A percentile compares a stretch with the other conserved stretches of the same genome.
Conservation (phyloP, 495 filamentous ascomycete genomes). For the Talaromyces trachyspermus region DNA sequence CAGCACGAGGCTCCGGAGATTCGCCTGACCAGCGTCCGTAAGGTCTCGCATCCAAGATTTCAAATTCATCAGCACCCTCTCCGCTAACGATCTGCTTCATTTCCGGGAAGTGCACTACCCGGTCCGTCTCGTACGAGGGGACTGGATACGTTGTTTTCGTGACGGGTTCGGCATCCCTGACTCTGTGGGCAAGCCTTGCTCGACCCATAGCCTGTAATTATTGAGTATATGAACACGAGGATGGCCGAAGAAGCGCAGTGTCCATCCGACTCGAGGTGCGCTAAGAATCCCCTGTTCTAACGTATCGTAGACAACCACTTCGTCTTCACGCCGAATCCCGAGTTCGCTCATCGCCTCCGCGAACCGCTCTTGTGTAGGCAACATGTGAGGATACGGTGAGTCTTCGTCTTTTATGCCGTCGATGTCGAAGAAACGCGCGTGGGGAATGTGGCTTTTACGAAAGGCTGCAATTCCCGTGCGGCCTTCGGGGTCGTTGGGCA, state of each 20-base stretch:
- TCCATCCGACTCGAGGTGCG: constrained; percentile 91
- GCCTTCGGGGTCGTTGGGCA: constrained; percentile 75
- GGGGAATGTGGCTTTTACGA: constrained; percentile 68
- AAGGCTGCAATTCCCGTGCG: constrained; percentile 74
- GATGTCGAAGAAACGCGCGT: constrained; percentile 92
- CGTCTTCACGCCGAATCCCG: constrained; percentile 79
- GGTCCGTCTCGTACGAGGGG: constrained; percentile 44
- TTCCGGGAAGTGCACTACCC: constrained; percentile 67
- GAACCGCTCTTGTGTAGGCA: constrained; percentile 73
- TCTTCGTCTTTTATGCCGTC: constrained; percentile 81
- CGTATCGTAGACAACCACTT: constrained; percentile 87
- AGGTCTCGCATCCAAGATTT: constrained; percentile 85
- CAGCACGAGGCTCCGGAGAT: constrained; percentile 79
- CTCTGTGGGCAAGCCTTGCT: constrained; percentile 72
- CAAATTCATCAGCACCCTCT: constrained; percentile 71
- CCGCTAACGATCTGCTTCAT: constrained; percentile 70
- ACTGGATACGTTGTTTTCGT: constrained; percentile 48
- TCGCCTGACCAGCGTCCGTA: constrained; percentile 72
- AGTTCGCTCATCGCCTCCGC: constrained; percentile 80
- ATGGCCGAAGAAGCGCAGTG: constrained; percentile 82
- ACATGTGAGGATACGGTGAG: constrained; percentile 94
- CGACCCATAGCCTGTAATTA: constrained; percentile 87
- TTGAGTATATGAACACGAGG: constrained; percentile 84
- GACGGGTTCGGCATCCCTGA: constrained; percentile 61
- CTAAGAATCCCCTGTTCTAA: constrained; percentile 87